Base-by-base conservation (phyloP, 176 grass and related monocot genomes). In the Saccharum officinarum region DNA sequence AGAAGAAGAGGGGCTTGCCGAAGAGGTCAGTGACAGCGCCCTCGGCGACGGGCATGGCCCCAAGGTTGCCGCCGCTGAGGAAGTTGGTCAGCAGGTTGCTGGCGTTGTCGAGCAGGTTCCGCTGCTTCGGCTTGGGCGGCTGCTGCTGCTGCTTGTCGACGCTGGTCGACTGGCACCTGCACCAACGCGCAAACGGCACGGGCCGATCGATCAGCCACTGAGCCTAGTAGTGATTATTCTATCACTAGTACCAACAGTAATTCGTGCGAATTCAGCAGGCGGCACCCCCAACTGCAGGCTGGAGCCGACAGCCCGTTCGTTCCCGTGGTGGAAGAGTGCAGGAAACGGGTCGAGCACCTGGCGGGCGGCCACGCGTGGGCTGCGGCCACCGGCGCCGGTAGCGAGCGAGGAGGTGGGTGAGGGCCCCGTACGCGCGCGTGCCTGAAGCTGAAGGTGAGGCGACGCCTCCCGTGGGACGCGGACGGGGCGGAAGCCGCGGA, bases 41-140 rank as follows among this genome's bases (percentile, higher is more conserved):
- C 80, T 98, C 96, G 0, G 93, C 96, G 57, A 88, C 89, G 10
- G 96, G 96, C 96, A 98, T 95, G 31, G 83, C 38, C 76, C 86
- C 82, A 54, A 95, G 80, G 83, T 67, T 81, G 69, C 91, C 86
- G 2, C 96, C 93, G 40, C 87, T 93, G 26, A 98, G 84, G 13
- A 95, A 83, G 87, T 95, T 98, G 33, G 96, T 98, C 25, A 98
- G 91, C 77, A 98, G 86, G 82, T 95, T 98, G 78, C 96, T 95
- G 46, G 93, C 91, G 34, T 89, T 98, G 88, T 98, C 93, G 18
- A 98, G 67, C 31, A 98, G 45, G 74, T 88, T 92, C 84, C 91
- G 89, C 75, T 92, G 68, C 86, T 84, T 93, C 13, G 81, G 64
- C 82, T 94, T 94, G 39, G 90, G 76, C 73, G 49, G 25, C 44